These are phyloP conservation scores for Umbelopsis isabellina DNA, from an alignment of 192 early-diverging fungal genomes.

Conservation along the genomic window DNA sequence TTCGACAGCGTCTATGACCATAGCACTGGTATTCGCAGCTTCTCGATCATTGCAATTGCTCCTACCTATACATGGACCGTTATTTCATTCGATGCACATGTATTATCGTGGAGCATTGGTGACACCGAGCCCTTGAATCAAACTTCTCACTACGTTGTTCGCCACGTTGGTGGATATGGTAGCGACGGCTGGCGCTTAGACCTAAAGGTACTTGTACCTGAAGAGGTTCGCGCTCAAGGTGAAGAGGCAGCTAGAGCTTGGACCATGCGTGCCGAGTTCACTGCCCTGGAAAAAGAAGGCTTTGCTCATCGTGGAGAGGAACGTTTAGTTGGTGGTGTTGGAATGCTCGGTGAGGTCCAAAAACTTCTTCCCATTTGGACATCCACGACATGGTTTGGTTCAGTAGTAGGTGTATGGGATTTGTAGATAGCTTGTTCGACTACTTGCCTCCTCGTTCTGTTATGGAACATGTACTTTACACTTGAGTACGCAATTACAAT, in stretches of 20 bases:
- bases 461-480: constrained; percentile 17
- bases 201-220: constrained; percentile 46
- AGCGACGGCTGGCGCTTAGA: constrained; percentile 53
- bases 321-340: constrained; percentile 49
- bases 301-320: constrained; percentile 48
- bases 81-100: constrained; percentile 60
- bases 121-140: constrained; percentile 39
- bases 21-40: constrained; percentile 44
- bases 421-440: constrained; percentile 24
- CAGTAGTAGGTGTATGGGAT: constrained; percentile 42
- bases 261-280: constrained; percentile 51
- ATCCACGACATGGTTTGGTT: constrained; percentile 40
- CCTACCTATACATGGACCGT: constrained; percentile 66
- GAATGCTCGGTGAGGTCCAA: constrained; percentile 29
- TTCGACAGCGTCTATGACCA: constrained; percentile 50
- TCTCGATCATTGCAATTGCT: constrained; percentile 48
- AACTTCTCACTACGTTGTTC: constrained; percentile 49
- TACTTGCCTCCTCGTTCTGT: not conserved
- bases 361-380: constrained; percentile 40
- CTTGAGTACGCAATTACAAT: not conserved
- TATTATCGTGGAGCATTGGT: constrained; percentile 60
- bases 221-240: constrained; percentile 27
- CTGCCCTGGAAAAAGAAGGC: constrained; percentile 53
- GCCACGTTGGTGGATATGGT: constrained; percentile 53
- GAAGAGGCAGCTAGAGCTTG: constrained; percentile 26